Evolutionary conservation across 2,329 filamentous ascomycete genomes (phyloP), one percentile per base, ranked within the genome.

Genomic region (Fusarium sterilihyphosum): DNA sequence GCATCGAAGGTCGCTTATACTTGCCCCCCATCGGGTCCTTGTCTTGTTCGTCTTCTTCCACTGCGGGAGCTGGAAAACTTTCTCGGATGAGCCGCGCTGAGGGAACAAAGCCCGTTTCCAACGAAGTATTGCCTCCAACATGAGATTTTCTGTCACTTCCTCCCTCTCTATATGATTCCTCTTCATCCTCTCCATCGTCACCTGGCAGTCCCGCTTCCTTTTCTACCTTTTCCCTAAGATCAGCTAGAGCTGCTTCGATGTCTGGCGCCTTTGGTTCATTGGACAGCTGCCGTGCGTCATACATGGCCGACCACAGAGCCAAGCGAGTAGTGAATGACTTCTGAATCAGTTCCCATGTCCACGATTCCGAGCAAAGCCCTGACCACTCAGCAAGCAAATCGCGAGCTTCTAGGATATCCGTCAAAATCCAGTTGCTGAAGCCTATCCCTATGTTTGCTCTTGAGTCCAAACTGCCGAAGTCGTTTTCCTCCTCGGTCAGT

Each of bases 351-450:
- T n/a, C n/a, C 26, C 37, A 33, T 4, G 22, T 3, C 54, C 54
- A 57, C 5, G 26, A 33, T 24, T 33, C 54, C 2, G 37, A 44
- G 24, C n/a, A 13, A 33, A 9, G 16, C 4, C 24, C 52, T 33
- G 26, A 13, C 54, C 12, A 57, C 38, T 57, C 54, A 8, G 10
- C 29, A 13, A 57, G 11, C 17, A 57, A 20, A 22, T 57, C 54
- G 17, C 38, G 54, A n/a, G 54, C 54, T 24, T 46, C 54, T 33
- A 57, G 16, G 2, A 46, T 44, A 20, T 57, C 38, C 2, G 37
- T 57, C 22, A 57, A 20, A 4, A 57, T 57, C 54, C 54, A 57
- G 54, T 57, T 57, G 17, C 54, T 46, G 26, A 57, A 57, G 2
- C 54, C 54, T 4, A 2, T 22, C 26, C 37, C 54, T 33, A 57